Percentiles rank a stretch among this genome's conserved stretches.
Evolutionary conservation across 1,284 basidiomycete genomes (phyloP).

Genomic region (Cerioporus squamosus): DNA sequence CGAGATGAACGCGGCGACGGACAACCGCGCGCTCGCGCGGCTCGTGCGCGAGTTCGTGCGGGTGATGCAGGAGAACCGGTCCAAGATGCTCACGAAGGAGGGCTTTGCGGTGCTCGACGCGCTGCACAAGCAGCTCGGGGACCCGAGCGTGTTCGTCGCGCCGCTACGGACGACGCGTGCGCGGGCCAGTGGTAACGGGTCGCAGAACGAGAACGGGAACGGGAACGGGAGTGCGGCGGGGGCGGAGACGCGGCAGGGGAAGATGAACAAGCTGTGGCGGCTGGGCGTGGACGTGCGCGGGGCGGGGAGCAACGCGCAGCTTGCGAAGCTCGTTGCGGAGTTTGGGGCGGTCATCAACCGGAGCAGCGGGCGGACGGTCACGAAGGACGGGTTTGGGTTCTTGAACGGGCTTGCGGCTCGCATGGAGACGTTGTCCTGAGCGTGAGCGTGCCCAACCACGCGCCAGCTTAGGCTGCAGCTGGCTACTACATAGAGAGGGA

Average conservation of each 20-base stretch:
- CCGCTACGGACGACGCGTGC: conserved; percentile 54
- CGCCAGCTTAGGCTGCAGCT: too few relatives aligned
- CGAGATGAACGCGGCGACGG: conserved; percentile 47
- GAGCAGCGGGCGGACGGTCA: conserved; percentile 67
- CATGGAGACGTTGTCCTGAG: conserved; percentile 40
- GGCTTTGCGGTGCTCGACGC: conserved; percentile 71
- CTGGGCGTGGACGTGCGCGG: conserved; percentile 55
- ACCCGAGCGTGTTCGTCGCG: conserved; percentile 60
- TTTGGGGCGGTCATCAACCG: conserved; percentile 69
- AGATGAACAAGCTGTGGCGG: conserved; percentile 59
- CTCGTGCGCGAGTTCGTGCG: conserved; percentile 61
- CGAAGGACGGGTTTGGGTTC: conserved; percentile 77
- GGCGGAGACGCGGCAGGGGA: conserved; percentile 45
- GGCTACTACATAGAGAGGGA: too few relatives aligned
- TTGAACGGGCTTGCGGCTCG: conserved; percentile 60
- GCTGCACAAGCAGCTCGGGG: conserved; percentile 67
- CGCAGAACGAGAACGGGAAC: conserved; percentile 1
- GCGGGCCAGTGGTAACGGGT: conserved; percentile 36
- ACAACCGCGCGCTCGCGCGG: conserved; percentile 56
- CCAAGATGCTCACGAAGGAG: conserved; percentile 69
- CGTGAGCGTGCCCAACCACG: neutral
- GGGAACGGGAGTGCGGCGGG: conserved; percentile 19
- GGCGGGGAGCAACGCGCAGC: conserved; percentile 54
- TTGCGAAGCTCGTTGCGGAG: conserved; percentile 67
- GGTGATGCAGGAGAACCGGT: conserved; percentile 63